Percentiles rank a stretch among this genome's conserved stretches.
Evolutionary conservation across 805 yeast genomes (phyloP).

Genomic region (Saccharomycopsis schoenii): DNA sequence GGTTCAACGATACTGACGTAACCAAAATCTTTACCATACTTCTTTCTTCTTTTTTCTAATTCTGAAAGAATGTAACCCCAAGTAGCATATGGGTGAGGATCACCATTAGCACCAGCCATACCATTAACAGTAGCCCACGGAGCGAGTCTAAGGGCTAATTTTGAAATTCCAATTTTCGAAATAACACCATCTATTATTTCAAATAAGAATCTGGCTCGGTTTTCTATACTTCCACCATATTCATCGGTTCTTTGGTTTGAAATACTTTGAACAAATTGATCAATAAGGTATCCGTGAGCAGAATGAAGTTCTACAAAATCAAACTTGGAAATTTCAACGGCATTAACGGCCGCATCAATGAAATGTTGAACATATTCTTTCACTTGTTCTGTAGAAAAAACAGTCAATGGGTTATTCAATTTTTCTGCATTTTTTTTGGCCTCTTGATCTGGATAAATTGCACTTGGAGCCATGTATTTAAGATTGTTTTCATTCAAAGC

Average conservation of each 20-base stretch:
- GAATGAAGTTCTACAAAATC: conserved; percentile 56
- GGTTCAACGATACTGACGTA: conserved; percentile 20
- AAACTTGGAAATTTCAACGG: conserved; percentile 40
- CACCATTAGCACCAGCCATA: conserved; percentile 28
- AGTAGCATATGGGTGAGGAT: conserved; percentile 28
- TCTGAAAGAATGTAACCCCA: conserved; percentile 23
- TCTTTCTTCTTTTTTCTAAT: conserved; percentile 11
- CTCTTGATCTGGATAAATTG: conserved; percentile 28
- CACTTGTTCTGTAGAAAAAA: conserved; percentile 33
- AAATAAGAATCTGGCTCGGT: conserved; percentile 39
- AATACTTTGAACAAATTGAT: too few relatives aligned
- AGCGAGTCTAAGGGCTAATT: conserved; percentile 39
- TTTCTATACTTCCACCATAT: conserved; percentile 56
- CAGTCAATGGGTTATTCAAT: conserved; percentile 26
- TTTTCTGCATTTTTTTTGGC: conserved; percentile 27
- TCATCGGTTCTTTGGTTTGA: conserved; percentile 50
- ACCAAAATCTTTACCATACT: too few relatives aligned
- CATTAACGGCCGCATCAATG: conserved; percentile 38
- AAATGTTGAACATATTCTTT: conserved; percentile 31
- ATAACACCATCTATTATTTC: conserved; percentile 41
- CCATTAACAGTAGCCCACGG: conserved; percentile 36
- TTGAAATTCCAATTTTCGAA: conserved; percentile 43
- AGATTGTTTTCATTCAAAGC: conserved; percentile 28
- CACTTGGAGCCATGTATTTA: conserved; percentile 33
- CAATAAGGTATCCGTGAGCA: conserved; percentile 51